Percentiles rank a stretch among this genome's conserved stretches.
These are phyloP conservation scores for Termitomyces bulborhizus DNA, from an alignment of 768 basidiomycete genomes.

Conservation along the genomic window DNA sequence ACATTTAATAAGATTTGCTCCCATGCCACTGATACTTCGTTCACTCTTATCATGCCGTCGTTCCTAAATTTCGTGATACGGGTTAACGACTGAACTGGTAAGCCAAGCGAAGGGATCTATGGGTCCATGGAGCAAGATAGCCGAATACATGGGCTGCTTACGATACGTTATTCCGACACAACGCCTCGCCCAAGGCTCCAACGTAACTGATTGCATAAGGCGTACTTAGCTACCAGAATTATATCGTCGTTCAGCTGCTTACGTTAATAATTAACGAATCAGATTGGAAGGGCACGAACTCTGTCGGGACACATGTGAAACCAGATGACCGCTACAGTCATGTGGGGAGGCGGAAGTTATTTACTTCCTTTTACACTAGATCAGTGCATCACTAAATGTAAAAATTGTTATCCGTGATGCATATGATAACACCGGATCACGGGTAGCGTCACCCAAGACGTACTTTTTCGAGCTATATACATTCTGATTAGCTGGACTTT, in stretches of 20 bases:
- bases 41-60: not conserved
- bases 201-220: not conserved
- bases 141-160: not conserved
- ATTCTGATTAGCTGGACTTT: too few relatives aligned
- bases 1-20: not conserved
- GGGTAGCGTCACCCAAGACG: too few relatives aligned
- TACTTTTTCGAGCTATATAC: too few relatives aligned
- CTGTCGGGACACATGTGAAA: not conserved
- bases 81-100: not conserved
- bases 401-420: too few relatives aligned
- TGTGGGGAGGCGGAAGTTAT: too few relatives aligned
- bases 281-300: too few relatives aligned
- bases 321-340: not conserved
- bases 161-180: not conserved
- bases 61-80: not conserved
- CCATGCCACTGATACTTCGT: not conserved
- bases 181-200: too few relatives aligned
- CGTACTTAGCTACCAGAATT: not conserved
- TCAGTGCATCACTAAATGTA: too few relatives aligned
- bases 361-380: too few relatives aligned
- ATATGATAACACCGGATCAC: too few relatives aligned
- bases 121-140: not conserved
- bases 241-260: not conserved
- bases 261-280: too few relatives aligned
- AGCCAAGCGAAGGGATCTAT: not conserved